These are phyloP conservation scores for Delphinella strobiligena DNA, from an alignment of 2,329 filamentous ascomycete genomes.

Conservation along the genomic window DNA sequence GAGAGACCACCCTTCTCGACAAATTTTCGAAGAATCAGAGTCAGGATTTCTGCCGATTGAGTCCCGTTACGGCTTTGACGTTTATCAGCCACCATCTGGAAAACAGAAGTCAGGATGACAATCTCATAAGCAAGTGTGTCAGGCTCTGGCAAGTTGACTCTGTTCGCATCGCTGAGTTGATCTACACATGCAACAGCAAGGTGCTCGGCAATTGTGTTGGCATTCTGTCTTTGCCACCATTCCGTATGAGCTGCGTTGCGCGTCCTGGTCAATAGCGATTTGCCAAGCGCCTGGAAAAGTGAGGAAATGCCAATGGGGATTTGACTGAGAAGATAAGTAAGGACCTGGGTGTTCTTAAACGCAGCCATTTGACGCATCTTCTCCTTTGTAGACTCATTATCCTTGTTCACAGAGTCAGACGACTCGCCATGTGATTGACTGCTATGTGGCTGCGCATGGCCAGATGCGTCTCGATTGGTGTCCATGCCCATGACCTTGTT, in stretches of 20 bases:
- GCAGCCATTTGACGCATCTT: slow-evolving; percentile 16
- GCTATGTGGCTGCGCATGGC: slow-evolving; percentile 1
- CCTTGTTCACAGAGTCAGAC: background rate
- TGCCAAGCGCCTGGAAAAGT: slow-evolving; percentile 77
- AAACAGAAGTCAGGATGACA: slow-evolving; percentile 64
- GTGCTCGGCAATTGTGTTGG: slow-evolving; percentile 49
- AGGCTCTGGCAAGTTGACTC: background rate
- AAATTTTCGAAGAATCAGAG: slow-evolving; percentile 76
- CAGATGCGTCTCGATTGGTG: slow-evolving; percentile 1
- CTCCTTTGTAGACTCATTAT: background rate
- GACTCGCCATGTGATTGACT: background rate
- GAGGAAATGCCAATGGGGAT: slow-evolving; percentile 70
- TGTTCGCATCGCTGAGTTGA: slow-evolving; percentile 46
- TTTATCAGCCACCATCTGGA: slow-evolving; percentile 65
- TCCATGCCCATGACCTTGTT: slow-evolving; percentile 25
- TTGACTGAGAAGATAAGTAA: slow-evolving; percentile 66
- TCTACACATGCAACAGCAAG: slow-evolving; percentile 59
- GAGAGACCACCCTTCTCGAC: slow-evolving; percentile 68
- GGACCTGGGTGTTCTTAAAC: slow-evolving; percentile 66
- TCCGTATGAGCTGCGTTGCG: slow-evolving; percentile 37
- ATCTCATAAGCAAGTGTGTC: slow-evolving; percentile 57
- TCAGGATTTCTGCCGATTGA: slow-evolving; percentile 34
- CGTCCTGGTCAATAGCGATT: slow-evolving; percentile 64
- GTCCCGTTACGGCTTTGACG: slow-evolving; percentile 36
- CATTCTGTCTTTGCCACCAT: slow-evolving; percentile 47